Percentiles rank a stretch among this genome's conserved stretches.
phyloP scores from a whole-genome alignment of 768 basidiomycete genomes.

The Phaffia tasmanica region DNA sequence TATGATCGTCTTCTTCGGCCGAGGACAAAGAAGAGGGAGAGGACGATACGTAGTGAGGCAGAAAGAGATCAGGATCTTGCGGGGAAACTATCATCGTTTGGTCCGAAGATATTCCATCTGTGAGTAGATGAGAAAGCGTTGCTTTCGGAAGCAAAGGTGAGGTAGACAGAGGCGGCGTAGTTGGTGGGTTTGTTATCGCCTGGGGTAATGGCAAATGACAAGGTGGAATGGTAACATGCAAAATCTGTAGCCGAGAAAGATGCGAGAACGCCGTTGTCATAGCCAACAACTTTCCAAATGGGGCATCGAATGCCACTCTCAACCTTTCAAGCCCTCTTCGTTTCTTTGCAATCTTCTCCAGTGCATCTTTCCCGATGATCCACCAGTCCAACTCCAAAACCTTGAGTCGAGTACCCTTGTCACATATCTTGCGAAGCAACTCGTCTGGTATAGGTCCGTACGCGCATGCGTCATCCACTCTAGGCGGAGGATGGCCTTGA shows the following conservation, averaged over 20 bases:
- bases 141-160: conserved; percentile 14
- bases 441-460: conserved; percentile 5
- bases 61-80: too few species aligned
- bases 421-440: neutral
- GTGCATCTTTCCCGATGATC: neutral
- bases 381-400: conserved; percentile 24
- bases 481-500: conserved; percentile 5
- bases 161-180: conserved; percentile 10
- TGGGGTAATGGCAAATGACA: conserved; percentile 12
- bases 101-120: too few species aligned
- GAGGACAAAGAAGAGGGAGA: too few species aligned
- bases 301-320: conserved; percentile 17
- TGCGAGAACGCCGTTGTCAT: conserved; percentile 19
- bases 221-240: conserved; percentile 16
- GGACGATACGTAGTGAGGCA: too few species aligned
- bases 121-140: neutral
- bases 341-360: conserved; percentile 11
- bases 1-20: too few species aligned
- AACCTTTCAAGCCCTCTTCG: conserved; percentile 13
- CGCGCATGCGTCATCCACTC: conserved; percentile 4
- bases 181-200: neutral
- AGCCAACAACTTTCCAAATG: conserved; percentile 19
- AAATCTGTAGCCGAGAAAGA: conserved; percentile 8
- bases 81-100: too few species aligned
- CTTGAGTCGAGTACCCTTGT: neutral